A percentile compares a stretch with the other conserved stretches of the same genome.
Evolutionary conservation across 2,329 filamentous ascomycete genomes (phyloP).

Genomic region (Piedraia hortae): DNA sequence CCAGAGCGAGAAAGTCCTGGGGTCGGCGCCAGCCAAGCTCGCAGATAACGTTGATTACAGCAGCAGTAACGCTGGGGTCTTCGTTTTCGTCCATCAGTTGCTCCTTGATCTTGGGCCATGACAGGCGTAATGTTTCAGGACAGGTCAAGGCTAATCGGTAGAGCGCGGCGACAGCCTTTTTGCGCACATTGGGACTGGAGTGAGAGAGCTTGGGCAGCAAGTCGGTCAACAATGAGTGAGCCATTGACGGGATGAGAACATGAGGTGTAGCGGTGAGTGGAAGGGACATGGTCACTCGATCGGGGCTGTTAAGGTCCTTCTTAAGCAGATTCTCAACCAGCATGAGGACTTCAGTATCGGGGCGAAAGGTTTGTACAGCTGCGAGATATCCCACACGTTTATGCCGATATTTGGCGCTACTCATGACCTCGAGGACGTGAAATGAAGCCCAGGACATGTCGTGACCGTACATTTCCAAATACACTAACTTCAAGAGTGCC

Average conservation of each 20-base stretch:
- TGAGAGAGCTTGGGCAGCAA: conserved; percentile 66
- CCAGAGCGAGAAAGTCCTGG: conserved; percentile 75
- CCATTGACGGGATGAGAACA: conserved; percentile 74
- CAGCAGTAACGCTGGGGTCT: conserved; percentile 77
- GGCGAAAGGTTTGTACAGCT: conserved; percentile 82
- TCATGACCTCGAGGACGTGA: conserved; percentile 97
- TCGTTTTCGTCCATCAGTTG: conserved; percentile 70
- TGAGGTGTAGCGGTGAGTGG: conserved; percentile 80
- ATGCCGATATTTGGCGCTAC: conserved; percentile 74
- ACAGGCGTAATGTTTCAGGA: conserved; percentile 69
- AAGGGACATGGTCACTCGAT: conserved; percentile 52
- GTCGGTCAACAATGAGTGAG: conserved; percentile 67
- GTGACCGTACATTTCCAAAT: conserved; percentile 95
- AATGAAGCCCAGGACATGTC: conserved; percentile 99
- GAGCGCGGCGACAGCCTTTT: conserved; percentile 86
- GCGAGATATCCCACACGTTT: conserved; percentile 88
- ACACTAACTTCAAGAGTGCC: conserved; percentile 80
- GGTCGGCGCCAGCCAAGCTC: conserved; percentile 85
- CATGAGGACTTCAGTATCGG: conserved; percentile 94
- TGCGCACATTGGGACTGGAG: conserved; percentile 59
- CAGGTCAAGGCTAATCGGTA: conserved; percentile 91
- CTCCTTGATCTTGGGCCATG: conserved; percentile 96
- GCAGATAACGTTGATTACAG: conserved; percentile 89
- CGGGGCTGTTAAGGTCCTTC: conserved; percentile 58
- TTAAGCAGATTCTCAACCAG: conserved; percentile 87